Evolutionary conservation across 2,329 filamentous ascomycete genomes (phyloP).

Genomic region (Neofusicoccum umdonicola): DNA sequence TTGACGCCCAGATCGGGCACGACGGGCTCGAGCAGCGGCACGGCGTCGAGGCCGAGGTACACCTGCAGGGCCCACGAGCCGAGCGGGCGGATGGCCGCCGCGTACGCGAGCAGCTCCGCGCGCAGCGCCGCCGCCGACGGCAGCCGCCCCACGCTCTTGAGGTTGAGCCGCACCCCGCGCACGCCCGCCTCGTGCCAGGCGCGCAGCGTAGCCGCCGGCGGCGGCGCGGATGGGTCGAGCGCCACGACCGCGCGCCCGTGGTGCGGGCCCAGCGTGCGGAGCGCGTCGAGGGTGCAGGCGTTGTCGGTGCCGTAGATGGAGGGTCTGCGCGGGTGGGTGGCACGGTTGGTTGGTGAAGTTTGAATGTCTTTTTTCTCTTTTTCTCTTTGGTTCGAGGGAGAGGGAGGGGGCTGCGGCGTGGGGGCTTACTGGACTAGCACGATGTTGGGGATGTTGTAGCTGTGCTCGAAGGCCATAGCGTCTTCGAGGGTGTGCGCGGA

Average conservation of each 20-base stretch:
- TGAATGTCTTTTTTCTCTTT: no score
- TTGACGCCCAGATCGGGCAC: constrained; percentile 50
- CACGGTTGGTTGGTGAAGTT: no score
- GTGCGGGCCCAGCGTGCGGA: constrained; percentile 49
- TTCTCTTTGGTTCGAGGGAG: no score
- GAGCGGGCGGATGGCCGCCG: constrained; percentile 49
- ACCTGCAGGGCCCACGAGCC: constrained; percentile 57
- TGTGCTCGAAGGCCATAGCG: constrained; percentile 51
- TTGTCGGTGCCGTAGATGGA: constrained; percentile 64
- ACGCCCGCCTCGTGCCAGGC: constrained; percentile 59
- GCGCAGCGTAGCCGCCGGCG: constrained; percentile 36
- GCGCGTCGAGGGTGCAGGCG: constrained; percentile 55
- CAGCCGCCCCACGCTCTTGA: constrained; percentile 50
- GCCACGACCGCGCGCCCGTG: constrained; percentile 56
- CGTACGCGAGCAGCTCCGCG: constrained; percentile 47
- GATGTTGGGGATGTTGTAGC: constrained; percentile 53
- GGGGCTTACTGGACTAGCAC: constrained; percentile 50
- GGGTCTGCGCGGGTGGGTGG: constrained; percentile 29
- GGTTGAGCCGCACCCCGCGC: constrained; percentile 59
- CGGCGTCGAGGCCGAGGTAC: constrained; percentile 54
- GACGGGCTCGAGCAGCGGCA: constrained; percentile 50
- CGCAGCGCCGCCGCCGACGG: constrained; percentile 44
- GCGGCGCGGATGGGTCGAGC: constrained; percentile 46
- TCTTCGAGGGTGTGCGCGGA: constrained; percentile 50
- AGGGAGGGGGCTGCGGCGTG: no score